phyloP scores from a whole-genome alignment of 148 eudicot genomes.

The Cornus kousa region DNA sequence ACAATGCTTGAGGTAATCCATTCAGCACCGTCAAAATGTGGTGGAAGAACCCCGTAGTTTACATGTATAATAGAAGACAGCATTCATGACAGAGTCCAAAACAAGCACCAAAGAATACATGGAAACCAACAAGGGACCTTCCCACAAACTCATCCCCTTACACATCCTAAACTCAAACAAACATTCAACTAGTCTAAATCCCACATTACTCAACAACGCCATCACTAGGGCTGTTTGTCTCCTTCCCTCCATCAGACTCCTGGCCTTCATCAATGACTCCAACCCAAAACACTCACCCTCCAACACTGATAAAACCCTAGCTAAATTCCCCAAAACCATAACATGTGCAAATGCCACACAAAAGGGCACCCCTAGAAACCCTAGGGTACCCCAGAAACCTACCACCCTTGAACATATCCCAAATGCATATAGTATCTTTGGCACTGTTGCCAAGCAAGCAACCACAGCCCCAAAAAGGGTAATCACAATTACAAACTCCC shows the following conservation, averaged over 20 bases:
- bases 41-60: not conserved
- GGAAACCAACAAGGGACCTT: constrained; percentile 17
- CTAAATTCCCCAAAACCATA: constrained; percentile 7
- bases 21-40: not conserved
- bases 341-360: constrained; percentile 12
- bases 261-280: not conserved
- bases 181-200: constrained; percentile 14
- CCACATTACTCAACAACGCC: constrained; percentile 10
- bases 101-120: constrained; percentile 21
- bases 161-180: constrained; percentile 13
- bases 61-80: constrained; percentile 11
- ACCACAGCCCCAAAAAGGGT: not conserved
- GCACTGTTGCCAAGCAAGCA: not conserved
- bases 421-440: not conserved
- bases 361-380: constrained; percentile 1
- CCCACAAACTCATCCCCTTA: constrained; percentile 17
- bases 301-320: not conserved
- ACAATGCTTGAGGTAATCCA: no score
- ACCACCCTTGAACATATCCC: not conserved
- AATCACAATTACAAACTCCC: not conserved
- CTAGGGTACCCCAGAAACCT: constrained; percentile 14
- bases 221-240: constrained; percentile 5
- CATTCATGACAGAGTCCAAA: constrained; percentile 15
- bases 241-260: constrained; percentile 11
- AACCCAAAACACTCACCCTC: constrained; percentile 12